phyloP scores from a whole-genome alignment of 495 filamentous ascomycete genomes.

The Xylaria telfairii region DNA sequence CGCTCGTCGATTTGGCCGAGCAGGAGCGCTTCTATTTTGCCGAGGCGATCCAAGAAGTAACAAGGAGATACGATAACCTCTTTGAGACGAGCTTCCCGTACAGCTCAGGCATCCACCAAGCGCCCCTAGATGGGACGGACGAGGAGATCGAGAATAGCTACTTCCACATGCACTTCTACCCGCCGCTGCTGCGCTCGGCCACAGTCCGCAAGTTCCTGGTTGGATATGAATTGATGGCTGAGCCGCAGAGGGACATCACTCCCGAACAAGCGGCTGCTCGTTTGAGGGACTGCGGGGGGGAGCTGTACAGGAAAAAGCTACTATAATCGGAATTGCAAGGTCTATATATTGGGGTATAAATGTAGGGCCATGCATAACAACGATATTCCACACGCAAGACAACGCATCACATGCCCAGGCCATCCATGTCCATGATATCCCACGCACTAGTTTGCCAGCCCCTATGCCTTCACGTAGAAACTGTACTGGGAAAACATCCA shows the following conservation, averaged over 20 bases:
- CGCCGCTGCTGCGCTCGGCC: slow-evolving; percentile 88
- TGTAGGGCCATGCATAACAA: background rate
- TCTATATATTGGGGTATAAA: slow-evolving; percentile 5
- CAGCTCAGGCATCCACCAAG: slow-evolving; percentile 90
- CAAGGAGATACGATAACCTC: slow-evolving; percentile 91
- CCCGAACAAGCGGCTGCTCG: slow-evolving; percentile 90
- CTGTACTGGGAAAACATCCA: slow-evolving; percentile 85
- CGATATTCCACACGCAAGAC: background rate
- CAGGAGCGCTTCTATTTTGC: slow-evolving; percentile 74
- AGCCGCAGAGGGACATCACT: slow-evolving; percentile 97
- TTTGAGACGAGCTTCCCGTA: slow-evolving; percentile 98
- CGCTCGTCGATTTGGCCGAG: slow-evolving; percentile 77
- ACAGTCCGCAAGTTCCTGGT: slow-evolving; percentile 96
- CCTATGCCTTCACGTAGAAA: slow-evolving; percentile 60
- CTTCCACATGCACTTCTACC: slow-evolving; percentile 97
- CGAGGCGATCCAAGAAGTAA: slow-evolving; percentile 83
- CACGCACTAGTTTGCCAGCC: background rate
- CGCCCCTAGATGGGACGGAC: slow-evolving; percentile 81
- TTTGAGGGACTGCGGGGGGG: slow-evolving; percentile 74
- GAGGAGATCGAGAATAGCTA: slow-evolving; percentile 87
- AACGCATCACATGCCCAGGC: background rate
- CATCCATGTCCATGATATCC: background rate
- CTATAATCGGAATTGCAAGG: slow-evolving; percentile 30
- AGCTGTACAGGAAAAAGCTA: slow-evolving; percentile 79
- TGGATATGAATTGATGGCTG: slow-evolving; percentile 93